Percentiles rank a stretch among this genome's conserved stretches.
These are phyloP conservation scores for Gomphus sp. DNA, from an alignment of 1,284 basidiomycete species.

Conservation along the genomic window DNA sequence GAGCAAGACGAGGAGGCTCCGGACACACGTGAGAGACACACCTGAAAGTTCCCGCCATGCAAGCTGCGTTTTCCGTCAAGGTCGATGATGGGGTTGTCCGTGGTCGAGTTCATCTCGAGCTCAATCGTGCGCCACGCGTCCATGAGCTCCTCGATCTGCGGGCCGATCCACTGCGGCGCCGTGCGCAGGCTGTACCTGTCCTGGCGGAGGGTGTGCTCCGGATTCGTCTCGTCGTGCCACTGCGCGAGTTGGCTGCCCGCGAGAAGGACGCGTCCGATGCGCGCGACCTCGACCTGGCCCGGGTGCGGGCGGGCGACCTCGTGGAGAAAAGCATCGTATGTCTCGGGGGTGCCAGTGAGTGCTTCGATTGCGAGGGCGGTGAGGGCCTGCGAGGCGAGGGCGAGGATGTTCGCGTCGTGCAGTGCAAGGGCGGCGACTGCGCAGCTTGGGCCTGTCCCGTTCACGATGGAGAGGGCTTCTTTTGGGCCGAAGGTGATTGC, in stretches of 20 bases:
- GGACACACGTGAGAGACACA: neutral
- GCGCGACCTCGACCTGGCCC: conserved; percentile 28
- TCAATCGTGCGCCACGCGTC: conserved; percentile 23
- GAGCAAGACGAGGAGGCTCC: no score
- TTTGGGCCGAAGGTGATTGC: conserved; percentile 27
- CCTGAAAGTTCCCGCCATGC: conserved; percentile 29
- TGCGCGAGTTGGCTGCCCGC: conserved; percentile 23
- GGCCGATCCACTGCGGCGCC: conserved; percentile 31
- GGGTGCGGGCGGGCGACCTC: conserved; percentile 31
- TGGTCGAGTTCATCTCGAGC: conserved; percentile 33
- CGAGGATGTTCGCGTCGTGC: conserved; percentile 26
- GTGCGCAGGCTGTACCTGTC: conserved; percentile 29
- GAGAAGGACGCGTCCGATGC: conserved; percentile 15
- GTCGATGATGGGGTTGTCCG: conserved; percentile 9
- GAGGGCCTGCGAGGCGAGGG: conserved; percentile 11
- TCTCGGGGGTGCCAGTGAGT: conserved; percentile 22
- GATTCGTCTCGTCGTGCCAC: conserved; percentile 28
- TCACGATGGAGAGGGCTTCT: conserved; percentile 27
- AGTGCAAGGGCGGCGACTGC: conserved; percentile 26
- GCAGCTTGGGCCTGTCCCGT: conserved; percentile 33
- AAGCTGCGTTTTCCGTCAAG: conserved; percentile 12
- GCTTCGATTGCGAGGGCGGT: conserved; percentile 34
- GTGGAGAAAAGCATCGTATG: conserved; percentile 30
- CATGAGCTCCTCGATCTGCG: conserved; percentile 28
- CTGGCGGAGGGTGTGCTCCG: conserved; percentile 22